Evolutionary conservation across 2,329 filamentous ascomycete species (phyloP).

Genomic region (Seiridium unicorne): DNA sequence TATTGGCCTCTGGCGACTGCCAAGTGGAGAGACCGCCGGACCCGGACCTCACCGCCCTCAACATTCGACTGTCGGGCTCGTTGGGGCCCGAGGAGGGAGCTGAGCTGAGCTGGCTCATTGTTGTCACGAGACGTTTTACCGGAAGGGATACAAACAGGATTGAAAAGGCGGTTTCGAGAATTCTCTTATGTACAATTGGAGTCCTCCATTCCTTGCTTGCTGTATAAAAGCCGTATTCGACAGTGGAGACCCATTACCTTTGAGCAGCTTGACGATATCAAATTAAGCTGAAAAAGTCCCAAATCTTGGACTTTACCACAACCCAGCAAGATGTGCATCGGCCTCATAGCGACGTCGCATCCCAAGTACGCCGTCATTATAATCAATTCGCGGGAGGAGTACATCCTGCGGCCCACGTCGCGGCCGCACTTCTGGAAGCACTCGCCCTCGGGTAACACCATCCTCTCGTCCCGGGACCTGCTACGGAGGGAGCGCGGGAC

Average conservation of each 20-base stretch:
- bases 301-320: neutral
- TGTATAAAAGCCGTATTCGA: no score
- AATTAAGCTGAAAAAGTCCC: neutral
- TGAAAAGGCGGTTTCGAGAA: neutral
- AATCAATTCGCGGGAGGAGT: slow-evolving; percentile 77
- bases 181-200: neutral
- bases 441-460: slow-evolving; percentile 35
- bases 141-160: neutral
- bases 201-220: neutral
- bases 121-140: neutral
- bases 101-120: neutral
- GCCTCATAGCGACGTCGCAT: slow-evolving; percentile 71
- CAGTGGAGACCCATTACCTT: neutral
- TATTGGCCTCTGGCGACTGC: no score
- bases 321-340: slow-evolving; percentile 66
- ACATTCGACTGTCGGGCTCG: neutral
- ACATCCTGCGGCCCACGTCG: slow-evolving; percentile 62
- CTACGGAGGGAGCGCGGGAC: slow-evolving; percentile 62
- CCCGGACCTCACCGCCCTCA: neutral
- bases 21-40: no score
- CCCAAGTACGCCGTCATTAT: slow-evolving; percentile 73
- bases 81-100: neutral
- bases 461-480: slow-evolving; percentile 62
- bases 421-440: slow-evolving; percentile 64
- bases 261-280: neutral